Evolutionary conservation across 2,329 filamentous ascomycete genomes (phyloP).

Genomic region (Diaporthe citriasiana): DNA sequence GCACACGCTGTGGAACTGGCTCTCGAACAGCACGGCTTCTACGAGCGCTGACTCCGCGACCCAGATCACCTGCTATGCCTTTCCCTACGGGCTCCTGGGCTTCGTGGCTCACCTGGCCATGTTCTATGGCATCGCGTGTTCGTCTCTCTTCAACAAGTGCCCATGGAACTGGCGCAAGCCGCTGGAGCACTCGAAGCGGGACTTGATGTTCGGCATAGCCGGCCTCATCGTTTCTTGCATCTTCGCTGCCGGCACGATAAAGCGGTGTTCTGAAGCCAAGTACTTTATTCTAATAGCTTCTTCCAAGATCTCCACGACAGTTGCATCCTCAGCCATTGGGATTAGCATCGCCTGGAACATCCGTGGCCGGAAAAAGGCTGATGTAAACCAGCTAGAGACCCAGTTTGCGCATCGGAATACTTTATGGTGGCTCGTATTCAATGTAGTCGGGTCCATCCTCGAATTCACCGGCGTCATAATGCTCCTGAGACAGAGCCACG

Average conservation of each 20-base stretch:
- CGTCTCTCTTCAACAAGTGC: not conserved
- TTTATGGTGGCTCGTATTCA: not conserved
- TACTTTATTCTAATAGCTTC: not conserved
- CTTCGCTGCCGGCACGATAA: not conserved
- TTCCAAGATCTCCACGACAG: not conserved
- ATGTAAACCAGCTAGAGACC: not conserved
- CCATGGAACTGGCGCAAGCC: not conserved
- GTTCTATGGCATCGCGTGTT: constrained; percentile 6
- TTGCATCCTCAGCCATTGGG: not conserved
- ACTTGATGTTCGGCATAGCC: not conserved
- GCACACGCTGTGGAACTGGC: constrained; percentile 12
- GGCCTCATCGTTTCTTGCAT: not conserved
- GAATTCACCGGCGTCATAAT: not conserved
- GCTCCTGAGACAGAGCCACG: not conserved
- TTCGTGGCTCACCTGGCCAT: constrained; percentile 21
- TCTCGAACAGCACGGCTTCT: constrained; percentile 8
- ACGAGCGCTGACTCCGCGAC: not conserved
- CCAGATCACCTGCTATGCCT: not conserved
- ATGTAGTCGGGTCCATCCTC: not conserved
- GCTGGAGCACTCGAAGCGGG: not conserved
- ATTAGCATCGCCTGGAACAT: constrained; percentile 10
- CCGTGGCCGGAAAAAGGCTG: not conserved
- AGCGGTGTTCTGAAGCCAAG: not conserved
- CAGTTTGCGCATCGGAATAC: not conserved
- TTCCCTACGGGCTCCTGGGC: not conserved